Evolutionary conservation across 768 basidiomycete species (phyloP).

Genomic region (Psilocybe cyanescens): DNA sequence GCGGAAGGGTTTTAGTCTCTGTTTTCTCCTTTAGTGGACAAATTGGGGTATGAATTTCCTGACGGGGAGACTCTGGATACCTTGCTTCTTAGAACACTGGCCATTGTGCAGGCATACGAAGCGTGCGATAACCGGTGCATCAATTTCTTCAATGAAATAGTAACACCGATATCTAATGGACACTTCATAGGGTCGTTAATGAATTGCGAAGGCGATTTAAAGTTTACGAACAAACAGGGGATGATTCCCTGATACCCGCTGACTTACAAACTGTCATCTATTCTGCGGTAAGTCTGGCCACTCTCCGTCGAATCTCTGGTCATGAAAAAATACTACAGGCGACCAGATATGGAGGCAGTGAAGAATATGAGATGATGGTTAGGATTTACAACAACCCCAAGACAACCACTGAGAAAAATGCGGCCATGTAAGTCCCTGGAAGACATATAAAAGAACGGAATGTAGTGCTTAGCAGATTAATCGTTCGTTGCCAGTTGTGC

Average conservation of each 20-base stretch:
- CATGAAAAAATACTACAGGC: constrained; percentile 44
- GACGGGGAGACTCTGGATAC: constrained; percentile 68
- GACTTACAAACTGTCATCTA: constrained; percentile 72
- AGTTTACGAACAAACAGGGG: constrained; percentile 68
- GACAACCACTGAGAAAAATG: constrained; percentile 72
- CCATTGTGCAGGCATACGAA: constrained; percentile 55
- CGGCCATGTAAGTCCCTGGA: constrained; percentile 47
- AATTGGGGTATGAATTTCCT: constrained; percentile 78
- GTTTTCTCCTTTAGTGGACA: constrained; percentile 76
- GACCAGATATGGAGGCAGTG: constrained; percentile 71
- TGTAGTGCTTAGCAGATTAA: constrained; percentile 8
- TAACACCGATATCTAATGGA: too few relatives aligned
- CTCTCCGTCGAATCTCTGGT: not conserved
- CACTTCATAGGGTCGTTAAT: constrained; percentile 60
- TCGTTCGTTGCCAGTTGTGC: constrained; percentile 50
- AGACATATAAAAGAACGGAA: not conserved
- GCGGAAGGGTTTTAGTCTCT: constrained; percentile 43
- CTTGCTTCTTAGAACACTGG: constrained; percentile 74
- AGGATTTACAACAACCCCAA: constrained; percentile 71
- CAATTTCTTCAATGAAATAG: too few relatives aligned
- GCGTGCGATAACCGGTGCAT: constrained; percentile 25
- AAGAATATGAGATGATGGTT: constrained; percentile 76
- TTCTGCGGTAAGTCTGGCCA: constrained; percentile 41
- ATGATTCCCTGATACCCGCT: constrained; percentile 78
- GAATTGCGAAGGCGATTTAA: constrained; percentile 76